These are phyloP conservation scores for Aegilops tauschii DNA, from an alignment of 176 grass and related monocot genomes.

Conservation along the genomic window DNA sequence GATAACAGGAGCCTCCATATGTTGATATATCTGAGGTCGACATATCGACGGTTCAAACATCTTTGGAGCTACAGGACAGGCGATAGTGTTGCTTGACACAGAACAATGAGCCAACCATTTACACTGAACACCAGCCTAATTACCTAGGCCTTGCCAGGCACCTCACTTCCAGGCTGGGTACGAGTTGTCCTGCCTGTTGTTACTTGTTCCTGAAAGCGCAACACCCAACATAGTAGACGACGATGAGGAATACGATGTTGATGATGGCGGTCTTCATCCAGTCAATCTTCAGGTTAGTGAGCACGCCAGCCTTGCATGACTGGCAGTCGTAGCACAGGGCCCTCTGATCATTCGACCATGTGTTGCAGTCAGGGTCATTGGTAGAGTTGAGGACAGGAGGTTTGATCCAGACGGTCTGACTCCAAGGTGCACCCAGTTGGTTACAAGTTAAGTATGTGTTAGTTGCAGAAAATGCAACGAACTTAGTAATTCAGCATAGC, in stretches of 20 bases:
- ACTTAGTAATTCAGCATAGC: not conserved
- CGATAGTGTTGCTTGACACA: not conserved
- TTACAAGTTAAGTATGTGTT: not conserved
- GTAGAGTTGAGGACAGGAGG: conserved; percentile 48
- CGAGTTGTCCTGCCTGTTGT: conserved; percentile 69
- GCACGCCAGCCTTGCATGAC: conserved; percentile 81
- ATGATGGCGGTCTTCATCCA: conserved; percentile 81
- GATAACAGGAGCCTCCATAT: not conserved
- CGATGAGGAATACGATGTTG: conserved; percentile 76
- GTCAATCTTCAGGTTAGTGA: conserved; percentile 79
- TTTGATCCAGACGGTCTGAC: conserved; percentile 59
- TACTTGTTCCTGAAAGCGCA: conserved; percentile 91
- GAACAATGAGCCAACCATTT: not conserved
- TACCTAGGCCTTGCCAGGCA: not conserved
- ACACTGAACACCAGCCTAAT: not conserved
- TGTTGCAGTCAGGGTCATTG: not conserved
- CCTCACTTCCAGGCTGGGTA: conserved; percentile 43
- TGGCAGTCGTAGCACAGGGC: conserved; percentile 73
- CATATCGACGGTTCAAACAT: not conserved
- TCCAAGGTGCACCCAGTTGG: conserved; percentile 82
- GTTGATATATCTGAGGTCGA: not conserved
- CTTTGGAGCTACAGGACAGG: not conserved
- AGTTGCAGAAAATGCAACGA: not conserved
- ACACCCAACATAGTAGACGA: conserved; percentile 81
- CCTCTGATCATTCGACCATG: conserved; percentile 55